Base-by-base conservation (phyloP, 768 basidiomycete genomes). In the Phylloporus sp. region DNA sequence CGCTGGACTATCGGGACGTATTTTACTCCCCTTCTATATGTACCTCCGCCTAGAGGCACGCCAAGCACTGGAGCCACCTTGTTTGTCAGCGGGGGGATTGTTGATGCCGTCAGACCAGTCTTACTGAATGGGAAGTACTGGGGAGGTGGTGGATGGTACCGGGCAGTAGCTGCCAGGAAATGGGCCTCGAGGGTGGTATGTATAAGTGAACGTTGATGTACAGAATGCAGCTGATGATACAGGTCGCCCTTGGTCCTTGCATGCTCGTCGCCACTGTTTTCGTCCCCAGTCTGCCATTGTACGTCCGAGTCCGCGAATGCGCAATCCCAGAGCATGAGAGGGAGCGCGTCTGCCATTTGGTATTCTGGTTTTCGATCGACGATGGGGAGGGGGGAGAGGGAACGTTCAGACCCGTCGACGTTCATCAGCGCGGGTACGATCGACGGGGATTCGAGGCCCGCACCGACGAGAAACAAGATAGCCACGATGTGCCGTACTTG, bases 401-500 rank as follows among this genome's bases (percentile, higher is more conserved):
- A 22, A 5, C 34, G 23, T 26, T 55, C 53, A 14, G 56, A 54
- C n/a, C 55, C 67, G 34, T 77, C 76, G 17, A 81, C 78, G 64
- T 95, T 88, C 62, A 96, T 72, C 20, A 98, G 73, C 10, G 81
- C 71, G 10, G 79, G 70, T 13, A 97, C 71, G 47, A 95, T 71
- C 17, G 73, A 73, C 0, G 90, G 85, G 6, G 69, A 59, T 61
- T 97, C 95, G 44, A 92, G 75, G 0, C 86, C 80, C 1, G 84
- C 67, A 15, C 93, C 95, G 42, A 95, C 78, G 39, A 96, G 81
- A 66, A 97, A 90, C 17, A 98, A 75, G 40, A 95, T 64, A 3
- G 88, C 89, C 79, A 96, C 86, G 68, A 96, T 94, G 57, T 94
- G 91, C 29, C 94, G 79, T 13, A 96, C 94, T 72, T 96, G 94